Percentiles rank a stretch among this genome's conserved stretches.
Conservation (phyloP, 495 filamentous ascomycete species). For the Aspergillus bridgeri region DNA sequence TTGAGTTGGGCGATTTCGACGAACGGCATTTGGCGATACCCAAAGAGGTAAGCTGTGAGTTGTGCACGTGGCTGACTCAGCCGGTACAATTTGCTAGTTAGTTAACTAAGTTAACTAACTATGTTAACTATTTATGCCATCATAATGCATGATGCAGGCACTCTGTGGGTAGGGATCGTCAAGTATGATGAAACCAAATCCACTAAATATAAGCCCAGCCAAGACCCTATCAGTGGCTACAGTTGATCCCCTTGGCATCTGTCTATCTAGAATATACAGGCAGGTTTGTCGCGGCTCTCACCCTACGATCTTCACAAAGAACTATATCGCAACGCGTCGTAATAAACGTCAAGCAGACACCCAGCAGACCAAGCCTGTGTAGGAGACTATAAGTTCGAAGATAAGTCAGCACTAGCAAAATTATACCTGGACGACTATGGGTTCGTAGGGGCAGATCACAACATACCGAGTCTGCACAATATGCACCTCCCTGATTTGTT, state of each 20-base stretch:
- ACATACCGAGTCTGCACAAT: constrained; percentile 85
- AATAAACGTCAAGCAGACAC: constrained; percentile 90
- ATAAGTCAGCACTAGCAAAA: constrained; percentile 11
- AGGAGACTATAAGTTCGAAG: constrained; percentile 55
- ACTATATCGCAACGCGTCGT: constrained; percentile 67
- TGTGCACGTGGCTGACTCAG: constrained; percentile 15
- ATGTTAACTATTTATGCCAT: not conserved
- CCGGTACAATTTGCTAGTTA: too few relatives aligned
- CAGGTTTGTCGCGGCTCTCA: not conserved
- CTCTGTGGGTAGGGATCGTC: too few relatives aligned
- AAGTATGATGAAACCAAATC: too few relatives aligned
- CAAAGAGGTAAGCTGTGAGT: constrained; percentile 9
- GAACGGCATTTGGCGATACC: constrained; percentile 9
- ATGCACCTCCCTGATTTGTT: constrained; percentile 80
- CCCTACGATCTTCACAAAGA: constrained; percentile 12
- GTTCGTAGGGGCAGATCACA: constrained; percentile 4
- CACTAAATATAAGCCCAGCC: too few relatives aligned
- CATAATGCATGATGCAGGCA: too few relatives aligned
- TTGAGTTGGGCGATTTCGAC: constrained; percentile 2
- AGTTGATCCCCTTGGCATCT: not conserved
- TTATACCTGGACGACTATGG: constrained; percentile 1
- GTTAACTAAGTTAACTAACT: too few relatives aligned
- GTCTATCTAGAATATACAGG: not conserved
- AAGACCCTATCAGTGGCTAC: not conserved
- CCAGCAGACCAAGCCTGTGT: constrained; percentile 95